These are phyloP conservation scores for Fonsecaea nubica DNA, from an alignment of 2,329 filamentous ascomycete species.

Conservation along the genomic window DNA sequence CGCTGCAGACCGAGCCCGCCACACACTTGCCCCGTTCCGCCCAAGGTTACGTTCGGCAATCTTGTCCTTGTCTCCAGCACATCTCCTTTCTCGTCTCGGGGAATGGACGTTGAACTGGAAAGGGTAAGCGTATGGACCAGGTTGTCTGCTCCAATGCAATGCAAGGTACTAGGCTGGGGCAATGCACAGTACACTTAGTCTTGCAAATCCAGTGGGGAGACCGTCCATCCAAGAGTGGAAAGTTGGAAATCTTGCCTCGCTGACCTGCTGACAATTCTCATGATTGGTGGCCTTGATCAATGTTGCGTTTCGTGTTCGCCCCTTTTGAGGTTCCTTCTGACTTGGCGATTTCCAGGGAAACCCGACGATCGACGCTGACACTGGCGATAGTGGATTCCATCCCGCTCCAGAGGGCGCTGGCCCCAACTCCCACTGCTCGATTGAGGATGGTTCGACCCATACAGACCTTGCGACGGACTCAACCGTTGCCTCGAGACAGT, in stretches of 20 bases:
- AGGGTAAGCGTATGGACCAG: neutral
- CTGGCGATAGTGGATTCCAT: neutral
- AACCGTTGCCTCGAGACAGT: constrained; percentile 5
- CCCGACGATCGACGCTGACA: constrained; percentile 1
- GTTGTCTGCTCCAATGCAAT: constrained; percentile 3
- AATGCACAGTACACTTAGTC: constrained; percentile 1
- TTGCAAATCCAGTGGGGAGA: constrained; percentile 4
- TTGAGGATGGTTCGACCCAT: neutral
- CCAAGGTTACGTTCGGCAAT: constrained; percentile 20
- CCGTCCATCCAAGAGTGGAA: neutral
- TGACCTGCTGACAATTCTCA: neutral
- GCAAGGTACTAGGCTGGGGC: constrained; percentile 2
- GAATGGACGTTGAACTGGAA: neutral
- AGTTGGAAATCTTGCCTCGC: neutral
- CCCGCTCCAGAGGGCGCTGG: constrained; percentile 11
- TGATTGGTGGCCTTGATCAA: neutral
- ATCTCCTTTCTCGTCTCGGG: neutral
- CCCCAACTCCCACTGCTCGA: neutral
- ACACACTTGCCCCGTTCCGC: constrained; percentile 5
- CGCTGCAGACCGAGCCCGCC: neutral
- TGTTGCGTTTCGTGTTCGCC: constrained; percentile 5
- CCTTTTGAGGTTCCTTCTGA: neutral
- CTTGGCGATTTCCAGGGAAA: neutral
- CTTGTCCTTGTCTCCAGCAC: neutral
- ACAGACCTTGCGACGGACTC: neutral